Conservation (phyloP, 2,329 filamentous ascomycete species). For the Mollisiaceae sp. region DNA sequence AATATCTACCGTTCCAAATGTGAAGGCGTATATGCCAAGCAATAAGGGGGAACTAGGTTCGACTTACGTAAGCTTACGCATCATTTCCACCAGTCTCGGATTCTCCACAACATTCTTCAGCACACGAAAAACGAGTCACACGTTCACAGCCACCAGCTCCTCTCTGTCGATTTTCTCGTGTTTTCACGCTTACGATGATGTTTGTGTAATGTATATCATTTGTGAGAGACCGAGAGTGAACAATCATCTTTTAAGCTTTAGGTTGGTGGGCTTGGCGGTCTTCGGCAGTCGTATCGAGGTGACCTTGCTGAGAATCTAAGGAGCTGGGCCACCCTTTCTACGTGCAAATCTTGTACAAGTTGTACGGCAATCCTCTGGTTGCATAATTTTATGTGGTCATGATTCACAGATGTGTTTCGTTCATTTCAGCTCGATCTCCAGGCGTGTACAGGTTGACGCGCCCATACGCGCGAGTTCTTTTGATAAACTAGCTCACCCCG, state of each 20-base stretch:
- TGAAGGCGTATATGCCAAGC: neutral
- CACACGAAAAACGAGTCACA: too few species aligned
- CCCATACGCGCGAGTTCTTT: neutral
- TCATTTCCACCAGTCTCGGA: too few species aligned
- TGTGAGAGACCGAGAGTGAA: too few species aligned
- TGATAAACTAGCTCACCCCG: neutral
- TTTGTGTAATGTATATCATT: too few species aligned
- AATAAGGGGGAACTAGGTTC: neutral
- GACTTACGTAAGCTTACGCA: too few species aligned
- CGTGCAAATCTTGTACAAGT: neutral
- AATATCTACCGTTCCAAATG: neutral
- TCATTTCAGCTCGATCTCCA: neutral
- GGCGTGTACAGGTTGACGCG: neutral
- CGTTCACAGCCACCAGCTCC: too few species aligned
- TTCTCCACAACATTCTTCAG: too few species aligned
- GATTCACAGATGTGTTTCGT: neutral
- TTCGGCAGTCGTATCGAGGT: too few species aligned
- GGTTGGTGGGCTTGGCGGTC: too few species aligned
- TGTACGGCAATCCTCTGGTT: neutral
- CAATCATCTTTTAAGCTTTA: too few species aligned
- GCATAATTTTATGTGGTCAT: neutral
- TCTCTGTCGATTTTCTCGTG: neutral
- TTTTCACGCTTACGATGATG: neutral
- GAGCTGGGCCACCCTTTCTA: neutral
- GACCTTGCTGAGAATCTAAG: neutral